Conservation (phyloP, 495 filamentous ascomycete species). For the Lepraria neglecta region DNA sequence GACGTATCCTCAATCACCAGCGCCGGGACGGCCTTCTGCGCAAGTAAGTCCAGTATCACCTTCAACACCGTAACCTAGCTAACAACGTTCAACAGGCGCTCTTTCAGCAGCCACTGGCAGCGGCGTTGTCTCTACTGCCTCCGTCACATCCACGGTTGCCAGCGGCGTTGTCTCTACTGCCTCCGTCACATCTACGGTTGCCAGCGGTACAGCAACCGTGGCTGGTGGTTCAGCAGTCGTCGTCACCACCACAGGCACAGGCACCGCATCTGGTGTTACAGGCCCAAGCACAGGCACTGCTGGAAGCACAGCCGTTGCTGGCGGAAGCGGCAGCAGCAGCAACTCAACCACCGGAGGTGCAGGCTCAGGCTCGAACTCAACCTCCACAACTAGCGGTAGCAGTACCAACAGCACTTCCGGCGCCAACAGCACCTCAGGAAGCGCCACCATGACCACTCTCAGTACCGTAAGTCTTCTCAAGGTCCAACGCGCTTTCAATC, state of each 20-base stretch:
- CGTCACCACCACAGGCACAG: neutral
- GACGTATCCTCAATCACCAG: constrained; percentile 22
- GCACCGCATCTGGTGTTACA: too few relatives aligned
- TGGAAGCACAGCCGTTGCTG: neutral
- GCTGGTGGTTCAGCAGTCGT: constrained; percentile 26
- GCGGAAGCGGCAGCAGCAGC: constrained; percentile 26
- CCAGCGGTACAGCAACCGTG: constrained; percentile 33
- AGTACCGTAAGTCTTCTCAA: neutral
- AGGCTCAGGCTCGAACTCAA: neutral
- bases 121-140: constrained; percentile 26
- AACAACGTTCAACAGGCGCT: constrained; percentile 26
- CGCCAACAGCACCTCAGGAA: constrained; percentile 11
- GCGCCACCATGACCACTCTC: constrained; percentile 15
- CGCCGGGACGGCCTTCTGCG: constrained; percentile 27
- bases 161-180: constrained; percentile 28
- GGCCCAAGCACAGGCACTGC: too few relatives aligned
- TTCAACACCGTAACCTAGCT: constrained; percentile 24
- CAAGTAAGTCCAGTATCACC: constrained; percentile 28
- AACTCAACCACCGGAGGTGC: constrained; percentile 24
- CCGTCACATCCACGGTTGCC: constrained; percentile 29
- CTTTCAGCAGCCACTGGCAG: constrained; percentile 17
- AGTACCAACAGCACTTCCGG: constrained; percentile 8
- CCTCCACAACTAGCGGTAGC: neutral
- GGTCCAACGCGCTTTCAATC: neutral
- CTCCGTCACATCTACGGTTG: constrained; percentile 29